These are phyloP conservation scores for Corallochytrium limacisporum DNA, from an alignment of 78 protist genomes.

Conservation along the genomic window DNA sequence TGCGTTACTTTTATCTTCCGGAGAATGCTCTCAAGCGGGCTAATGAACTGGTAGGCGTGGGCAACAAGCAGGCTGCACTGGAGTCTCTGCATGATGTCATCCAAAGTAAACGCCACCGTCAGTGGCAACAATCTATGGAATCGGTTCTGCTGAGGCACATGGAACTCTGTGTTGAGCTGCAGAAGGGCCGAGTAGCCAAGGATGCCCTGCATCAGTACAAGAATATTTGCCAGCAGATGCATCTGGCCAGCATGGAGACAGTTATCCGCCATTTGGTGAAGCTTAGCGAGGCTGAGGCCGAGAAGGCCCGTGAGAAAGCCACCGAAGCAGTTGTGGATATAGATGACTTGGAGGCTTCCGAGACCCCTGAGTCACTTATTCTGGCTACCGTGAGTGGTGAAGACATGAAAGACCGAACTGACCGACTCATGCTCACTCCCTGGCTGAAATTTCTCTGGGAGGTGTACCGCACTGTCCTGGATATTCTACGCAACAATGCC, in stretches of 20 bases:
- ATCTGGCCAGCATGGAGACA: slow-evolving; percentile 12
- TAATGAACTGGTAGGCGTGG: slow-evolving; percentile 23
- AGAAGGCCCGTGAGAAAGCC: slow-evolving; percentile 10
- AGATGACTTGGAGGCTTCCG: slow-evolving; percentile 29
- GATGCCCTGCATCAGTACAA: slow-evolving; percentile 47
- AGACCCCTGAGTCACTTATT: slow-evolving; percentile 41
- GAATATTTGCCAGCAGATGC: slow-evolving; percentile 16
- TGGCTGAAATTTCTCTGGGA: slow-evolving; percentile 62
- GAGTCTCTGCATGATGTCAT: slow-evolving; percentile 23
- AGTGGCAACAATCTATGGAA: slow-evolving; percentile 3
- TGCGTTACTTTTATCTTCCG: background rate
- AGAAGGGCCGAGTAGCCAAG: background rate
- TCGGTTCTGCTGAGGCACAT: background rate
- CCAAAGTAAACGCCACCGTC: background rate
- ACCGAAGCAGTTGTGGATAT: background rate
- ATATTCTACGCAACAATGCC: slow-evolving; percentile 48
- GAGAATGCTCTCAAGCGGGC: slow-evolving; percentile 24
- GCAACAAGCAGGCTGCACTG: slow-evolving; percentile 12
- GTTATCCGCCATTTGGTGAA: slow-evolving; percentile 11
- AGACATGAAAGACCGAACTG: slow-evolving; percentile 21
- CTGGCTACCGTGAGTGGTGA: slow-evolving; percentile 10
- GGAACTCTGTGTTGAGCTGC: slow-evolving; percentile 15
- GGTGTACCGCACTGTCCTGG: slow-evolving; percentile 64
- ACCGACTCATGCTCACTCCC: slow-evolving; percentile 37
- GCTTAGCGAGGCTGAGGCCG: background rate